Evolutionary conservation across 805 yeast genomes (phyloP), one percentile per base, ranked within the genome.

Genomic region (Yarrowia deformans): DNA sequence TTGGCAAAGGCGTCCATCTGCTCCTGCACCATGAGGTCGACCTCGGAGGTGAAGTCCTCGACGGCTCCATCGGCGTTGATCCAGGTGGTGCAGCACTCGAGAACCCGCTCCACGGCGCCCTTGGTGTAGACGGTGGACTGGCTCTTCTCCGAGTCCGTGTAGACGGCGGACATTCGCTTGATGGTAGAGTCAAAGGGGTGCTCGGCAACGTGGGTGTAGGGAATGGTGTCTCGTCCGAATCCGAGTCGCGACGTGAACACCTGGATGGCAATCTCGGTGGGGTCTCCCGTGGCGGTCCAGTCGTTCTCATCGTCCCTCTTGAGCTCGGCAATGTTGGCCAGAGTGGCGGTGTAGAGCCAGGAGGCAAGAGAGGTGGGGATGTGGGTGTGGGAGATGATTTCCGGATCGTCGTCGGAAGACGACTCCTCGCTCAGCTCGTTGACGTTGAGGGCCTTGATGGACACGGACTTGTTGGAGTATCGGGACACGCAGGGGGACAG

Each of bases 191-290:
- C 94, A 74, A 90, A 90, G 29, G 94, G 93, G 74, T 81, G 88
- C 79, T 89, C 94, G 46, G 83, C 84, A 69, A 73, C 85, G 88
- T n/a, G 76, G 74, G 71, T 76, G 82, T 80, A 83, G 32, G 82
- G 82, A 10, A 83, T 80, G 1, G 71, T 84, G 75, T 8, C 72
- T 73, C 37, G 71, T 42, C 34, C 75, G 69, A 19, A 69, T 56
- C 83, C 83, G 71, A 88, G 79, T 74, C 93, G 84, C 13, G 87
- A 79, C 19, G 88, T 84, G 75, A 89, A 90, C 0, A 91, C 94
- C 75, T 90, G 94, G 72, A 91, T 88, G 2, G 97, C 96, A 74
- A 90, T 88, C 79, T 91, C 97, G 2, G 97, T 91, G 46, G 97
- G 94, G 76, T 91, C 97, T 71, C 97, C 97, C 75, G 87, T 88